Base-by-base conservation (phyloP, 768 basidiomycete genomes). In the Amanita rubescens region DNA sequence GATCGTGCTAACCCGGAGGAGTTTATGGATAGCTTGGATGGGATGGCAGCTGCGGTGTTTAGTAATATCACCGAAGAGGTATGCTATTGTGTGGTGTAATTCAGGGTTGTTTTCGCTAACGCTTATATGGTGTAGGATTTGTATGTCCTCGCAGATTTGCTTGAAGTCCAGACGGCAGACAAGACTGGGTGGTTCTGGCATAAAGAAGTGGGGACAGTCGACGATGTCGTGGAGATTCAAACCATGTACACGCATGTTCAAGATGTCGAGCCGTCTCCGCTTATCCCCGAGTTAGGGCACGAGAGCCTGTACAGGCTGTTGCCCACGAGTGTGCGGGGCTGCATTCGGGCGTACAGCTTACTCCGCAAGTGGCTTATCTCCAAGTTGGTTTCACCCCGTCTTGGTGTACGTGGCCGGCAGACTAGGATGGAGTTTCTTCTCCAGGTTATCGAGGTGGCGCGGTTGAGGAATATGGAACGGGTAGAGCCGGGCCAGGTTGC, bases 61-160 rank as follows among this genome's bases (percentile, higher is more conserved):
- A 81, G 80, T 53, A 90, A 87, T 60, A 79, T 92, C 33, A 82
- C 79, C 20, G 82, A 87, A 63, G 89, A 91, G 74, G 88, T 88
- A 62, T 55, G 70, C 50, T 43, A 42, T 2, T 15, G 44, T 20
- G 43, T 47, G 38, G n/a, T 5, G 32, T 11, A 35, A 3, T 5
- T 35, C 12, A 11, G 35, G 35, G 3, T n/a, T 49, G 34, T 35
- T 22, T 55, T 30, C 51, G 11, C 22, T 15, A 42, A 10, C n/a
- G 17, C 4, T 7, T 55, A 49, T 30, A 6, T 44, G 48, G 32
- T 32, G 41, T 56, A 91, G 87, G 90, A 92, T 67, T 71, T 93
- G 34, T 85, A 89, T 60, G 73, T 84, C 39, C 82, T 86, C 6
- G 79, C 83, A 4, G 90, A 93, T 64, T 67, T 91, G 15, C 74